A percentile compares a stretch with the other conserved stretches of the same genome.
These are phyloP conservation scores for Chrysanthemum makinoi DNA, from an alignment of 129 eudicot species.

Conservation along the genomic window DNA sequence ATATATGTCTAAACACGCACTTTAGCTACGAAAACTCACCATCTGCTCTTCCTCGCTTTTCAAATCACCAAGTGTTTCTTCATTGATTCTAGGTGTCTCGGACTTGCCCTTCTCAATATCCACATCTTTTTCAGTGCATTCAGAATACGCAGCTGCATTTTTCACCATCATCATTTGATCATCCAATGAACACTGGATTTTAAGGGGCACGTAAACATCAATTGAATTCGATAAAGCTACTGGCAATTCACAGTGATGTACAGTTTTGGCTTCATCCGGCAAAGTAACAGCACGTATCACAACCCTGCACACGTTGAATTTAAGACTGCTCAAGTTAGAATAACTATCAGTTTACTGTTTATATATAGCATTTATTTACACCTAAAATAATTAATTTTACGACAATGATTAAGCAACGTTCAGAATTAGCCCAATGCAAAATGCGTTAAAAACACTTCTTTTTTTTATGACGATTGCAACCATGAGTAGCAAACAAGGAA, in stretches of 20 bases:
- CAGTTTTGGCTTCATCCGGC: constrained; percentile 45
- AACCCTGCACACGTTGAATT: constrained; percentile 43
- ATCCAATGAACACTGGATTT: constrained; percentile 39
- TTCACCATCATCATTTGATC: constrained; percentile 36
- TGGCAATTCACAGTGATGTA: constrained; percentile 37
- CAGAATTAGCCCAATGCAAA: not conserved
- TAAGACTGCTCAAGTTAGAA: not conserved
- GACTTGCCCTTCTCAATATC: constrained; percentile 71
- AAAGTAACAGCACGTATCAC: constrained; percentile 37
- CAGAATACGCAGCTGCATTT: constrained; percentile 37
- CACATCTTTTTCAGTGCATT: constrained; percentile 34
- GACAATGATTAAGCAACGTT: too few species aligned
- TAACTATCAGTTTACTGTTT: not conserved
- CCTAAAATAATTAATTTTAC: too few species aligned
- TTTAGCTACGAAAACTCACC: too few species aligned
- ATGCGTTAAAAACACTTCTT: not conserved
- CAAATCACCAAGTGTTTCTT: constrained; percentile 31
- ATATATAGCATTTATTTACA: too few species aligned
- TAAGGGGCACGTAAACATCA: constrained; percentile 39
- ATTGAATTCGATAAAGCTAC: constrained; percentile 29
- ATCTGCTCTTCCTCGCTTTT: constrained; percentile 47
- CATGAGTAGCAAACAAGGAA: not conserved
- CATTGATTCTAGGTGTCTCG: constrained; percentile 40
- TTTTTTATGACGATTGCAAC: not conserved
- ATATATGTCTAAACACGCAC: too few species aligned